Percentiles rank a stretch among this genome's conserved stretches.
These are phyloP conservation scores for Pythium dissotocum DNA, from an alignment of 352 stramenopile species.

Conservation along the genomic window DNA sequence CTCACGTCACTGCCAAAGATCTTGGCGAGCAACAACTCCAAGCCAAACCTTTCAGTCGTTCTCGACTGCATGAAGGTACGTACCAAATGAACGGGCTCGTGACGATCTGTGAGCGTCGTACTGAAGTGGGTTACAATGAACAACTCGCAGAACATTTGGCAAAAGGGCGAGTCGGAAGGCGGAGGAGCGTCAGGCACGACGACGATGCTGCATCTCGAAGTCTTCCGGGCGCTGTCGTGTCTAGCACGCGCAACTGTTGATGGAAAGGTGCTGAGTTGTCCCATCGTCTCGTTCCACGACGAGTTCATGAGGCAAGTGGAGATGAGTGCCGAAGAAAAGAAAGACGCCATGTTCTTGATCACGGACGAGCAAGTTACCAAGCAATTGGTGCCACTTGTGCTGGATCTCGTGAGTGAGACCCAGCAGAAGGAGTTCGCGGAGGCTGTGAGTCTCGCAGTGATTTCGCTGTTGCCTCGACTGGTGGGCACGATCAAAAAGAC, in stretches of 20 bases:
- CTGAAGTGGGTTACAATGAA: not conserved
- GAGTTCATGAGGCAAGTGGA: conserved; percentile 59
- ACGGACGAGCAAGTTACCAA: conserved; percentile 78
- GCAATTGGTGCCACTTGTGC: conserved; percentile 64
- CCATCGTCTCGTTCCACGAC: conserved; percentile 58
- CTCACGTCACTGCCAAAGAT: conserved; percentile 70
- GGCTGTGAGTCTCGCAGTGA: conserved; percentile 54
- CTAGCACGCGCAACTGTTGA: conserved; percentile 67
- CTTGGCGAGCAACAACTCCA: conserved; percentile 71
- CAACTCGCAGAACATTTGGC: conserved; percentile 36
- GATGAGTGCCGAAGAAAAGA: conserved; percentile 47
- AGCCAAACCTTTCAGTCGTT: conserved; percentile 57
- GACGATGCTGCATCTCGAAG: conserved; percentile 48
- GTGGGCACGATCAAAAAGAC: conserved; percentile 72
- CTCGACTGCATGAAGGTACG: conserved; percentile 79
- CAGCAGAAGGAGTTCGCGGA: conserved; percentile 80
- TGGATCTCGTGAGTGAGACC: conserved; percentile 76
- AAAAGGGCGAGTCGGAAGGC: conserved; percentile 63
- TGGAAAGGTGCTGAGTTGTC: conserved; percentile 66
- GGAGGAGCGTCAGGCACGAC: conserved; percentile 26
- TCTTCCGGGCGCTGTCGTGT: conserved; percentile 60
- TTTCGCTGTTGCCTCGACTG: conserved; percentile 60
- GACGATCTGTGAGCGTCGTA: not conserved
- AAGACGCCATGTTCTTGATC: conserved; percentile 65
- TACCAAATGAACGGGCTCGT: not conserved